Evolutionary conservation across 1,139 yeast genomes (phyloP).

Genomic region (Zhuliangozyma blackwelliae): DNA sequence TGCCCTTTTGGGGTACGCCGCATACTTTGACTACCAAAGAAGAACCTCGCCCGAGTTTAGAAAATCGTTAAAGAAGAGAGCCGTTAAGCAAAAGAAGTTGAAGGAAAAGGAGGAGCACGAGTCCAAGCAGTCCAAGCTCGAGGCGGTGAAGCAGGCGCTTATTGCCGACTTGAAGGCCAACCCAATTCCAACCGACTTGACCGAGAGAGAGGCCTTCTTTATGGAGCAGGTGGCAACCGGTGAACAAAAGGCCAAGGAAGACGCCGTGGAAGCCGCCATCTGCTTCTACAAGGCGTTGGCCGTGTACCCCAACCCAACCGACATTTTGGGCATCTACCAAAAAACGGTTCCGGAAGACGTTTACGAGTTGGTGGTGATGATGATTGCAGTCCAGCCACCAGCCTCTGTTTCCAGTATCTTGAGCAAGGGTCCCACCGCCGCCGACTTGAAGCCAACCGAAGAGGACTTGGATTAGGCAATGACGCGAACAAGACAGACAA

Average conservation of each 20-base stretch:
- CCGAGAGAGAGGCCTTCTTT: conserved; percentile 72
- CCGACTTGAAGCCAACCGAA: conserved; percentile 25
- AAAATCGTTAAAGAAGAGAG: conserved; percentile 60
- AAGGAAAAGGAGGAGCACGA: conserved; percentile 55
- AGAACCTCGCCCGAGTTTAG: conserved; percentile 82
- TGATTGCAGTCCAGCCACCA: conserved; percentile 90
- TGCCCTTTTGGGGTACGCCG: conserved; percentile 67
- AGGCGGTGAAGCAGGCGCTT: conserved; percentile 58
- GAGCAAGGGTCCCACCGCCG: conserved; percentile 29
- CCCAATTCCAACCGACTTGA: conserved; percentile 72
- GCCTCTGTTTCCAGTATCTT: conserved; percentile 69
- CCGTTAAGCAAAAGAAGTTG: conserved; percentile 54
- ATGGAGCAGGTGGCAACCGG: conserved; percentile 81
- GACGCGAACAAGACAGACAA: no score
- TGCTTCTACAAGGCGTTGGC: conserved; percentile 93
- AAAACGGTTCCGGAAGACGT: conserved; percentile 79
- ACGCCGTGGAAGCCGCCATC: conserved; percentile 75
- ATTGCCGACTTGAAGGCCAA: conserved; percentile 58
- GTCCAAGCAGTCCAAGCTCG: conserved; percentile 57
- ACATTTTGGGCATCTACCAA: conserved; percentile 82
- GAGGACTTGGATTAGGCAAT: conserved; percentile 36
- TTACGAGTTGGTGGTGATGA: conserved; percentile 76
- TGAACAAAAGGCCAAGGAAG: conserved; percentile 60
- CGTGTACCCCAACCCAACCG: conserved; percentile 93
- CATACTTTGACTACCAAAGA: conserved; percentile 88